phyloP scores from a whole-genome alignment of 805 yeast genomes.

The Hyphopichia homilentoma region DNA sequence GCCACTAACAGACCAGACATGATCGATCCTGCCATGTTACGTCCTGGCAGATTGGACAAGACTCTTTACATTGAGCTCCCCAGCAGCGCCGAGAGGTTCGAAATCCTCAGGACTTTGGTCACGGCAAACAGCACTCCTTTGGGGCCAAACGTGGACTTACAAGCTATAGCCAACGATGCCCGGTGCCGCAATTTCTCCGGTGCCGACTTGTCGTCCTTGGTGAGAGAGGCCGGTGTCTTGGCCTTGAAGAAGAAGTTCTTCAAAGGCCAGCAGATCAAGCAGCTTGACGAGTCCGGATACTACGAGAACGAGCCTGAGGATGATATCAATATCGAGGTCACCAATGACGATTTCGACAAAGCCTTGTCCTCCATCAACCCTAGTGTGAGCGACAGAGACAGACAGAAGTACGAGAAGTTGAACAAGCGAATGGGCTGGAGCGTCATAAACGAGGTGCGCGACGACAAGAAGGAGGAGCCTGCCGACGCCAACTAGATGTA shows the following conservation, averaged over 20 bases:
- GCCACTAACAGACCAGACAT: constrained; percentile 98
- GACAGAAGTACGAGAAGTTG: constrained; percentile 69
- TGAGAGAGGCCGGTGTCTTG: constrained; percentile 88
- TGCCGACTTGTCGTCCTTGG: constrained; percentile 90
- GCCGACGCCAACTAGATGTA: too few species aligned
- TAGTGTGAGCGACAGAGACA: constrained; percentile 83
- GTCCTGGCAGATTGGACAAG: constrained; percentile 95
- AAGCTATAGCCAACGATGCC: constrained; percentile 62
- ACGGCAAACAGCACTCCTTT: constrained; percentile 74
- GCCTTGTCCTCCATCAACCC: constrained; percentile 82
- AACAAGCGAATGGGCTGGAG: constrained; percentile 77
- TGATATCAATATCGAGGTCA: constrained; percentile 50
- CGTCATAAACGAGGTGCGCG: constrained; percentile 25
- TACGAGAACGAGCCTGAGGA: constrained; percentile 20
- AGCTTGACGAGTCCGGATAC: constrained; percentile 35
- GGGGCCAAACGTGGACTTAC: constrained; percentile 56
- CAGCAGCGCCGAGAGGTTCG: constrained; percentile 68
- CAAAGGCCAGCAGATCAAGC: constrained; percentile 34
- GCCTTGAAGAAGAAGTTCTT: constrained; percentile 78
- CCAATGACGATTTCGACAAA: constrained; percentile 57
- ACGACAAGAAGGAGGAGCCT: constrained; percentile 3
- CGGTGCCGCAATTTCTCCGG: constrained; percentile 90
- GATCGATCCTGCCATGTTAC: constrained; percentile 96
- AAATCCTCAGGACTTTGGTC: constrained; percentile 76
- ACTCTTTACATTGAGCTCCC: constrained; percentile 91